These are phyloP conservation scores for Trichoderma sp. DNA, from an alignment of 2,329 filamentous ascomycete species.

Conservation along the genomic window DNA sequence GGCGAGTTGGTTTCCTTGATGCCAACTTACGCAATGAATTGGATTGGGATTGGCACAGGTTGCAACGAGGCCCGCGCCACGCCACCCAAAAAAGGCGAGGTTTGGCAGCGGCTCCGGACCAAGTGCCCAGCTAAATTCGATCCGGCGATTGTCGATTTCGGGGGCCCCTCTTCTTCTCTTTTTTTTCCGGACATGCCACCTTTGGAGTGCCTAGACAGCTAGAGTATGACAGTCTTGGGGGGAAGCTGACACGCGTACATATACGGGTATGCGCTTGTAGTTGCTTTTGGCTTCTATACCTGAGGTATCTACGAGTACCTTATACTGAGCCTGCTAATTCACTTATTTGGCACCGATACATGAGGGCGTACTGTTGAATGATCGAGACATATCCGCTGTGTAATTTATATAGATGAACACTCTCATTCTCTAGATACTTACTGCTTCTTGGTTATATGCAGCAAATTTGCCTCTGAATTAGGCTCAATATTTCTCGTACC, in stretches of 20 bases:
- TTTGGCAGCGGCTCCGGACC: background rate
- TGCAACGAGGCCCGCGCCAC: background rate
- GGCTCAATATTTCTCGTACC: background rate
- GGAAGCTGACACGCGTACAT: slow-evolving; percentile 1
- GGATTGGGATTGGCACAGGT: background rate
- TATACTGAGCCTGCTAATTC: background rate
- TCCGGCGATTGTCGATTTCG: background rate
- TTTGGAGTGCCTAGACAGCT: background rate
- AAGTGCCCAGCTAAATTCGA: background rate
- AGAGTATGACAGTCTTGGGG: background rate
- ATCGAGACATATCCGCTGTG: background rate
- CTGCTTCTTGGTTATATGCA: background rate
- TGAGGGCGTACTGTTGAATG: background rate
- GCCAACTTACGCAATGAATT: background rate
- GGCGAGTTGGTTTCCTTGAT: background rate
- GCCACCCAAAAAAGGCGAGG: slow-evolving; percentile 4
- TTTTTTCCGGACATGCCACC: background rate
- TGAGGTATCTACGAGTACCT: background rate
- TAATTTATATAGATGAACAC: background rate
- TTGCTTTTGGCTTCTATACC: background rate
- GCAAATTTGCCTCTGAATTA: background rate
- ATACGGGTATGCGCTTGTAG: background rate
- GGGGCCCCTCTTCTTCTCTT: background rate
- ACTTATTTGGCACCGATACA: background rate
- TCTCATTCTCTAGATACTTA: background rate